Conservation (phyloP, 169 alveolate genomes). For the Eimeria zaria region DNA sequence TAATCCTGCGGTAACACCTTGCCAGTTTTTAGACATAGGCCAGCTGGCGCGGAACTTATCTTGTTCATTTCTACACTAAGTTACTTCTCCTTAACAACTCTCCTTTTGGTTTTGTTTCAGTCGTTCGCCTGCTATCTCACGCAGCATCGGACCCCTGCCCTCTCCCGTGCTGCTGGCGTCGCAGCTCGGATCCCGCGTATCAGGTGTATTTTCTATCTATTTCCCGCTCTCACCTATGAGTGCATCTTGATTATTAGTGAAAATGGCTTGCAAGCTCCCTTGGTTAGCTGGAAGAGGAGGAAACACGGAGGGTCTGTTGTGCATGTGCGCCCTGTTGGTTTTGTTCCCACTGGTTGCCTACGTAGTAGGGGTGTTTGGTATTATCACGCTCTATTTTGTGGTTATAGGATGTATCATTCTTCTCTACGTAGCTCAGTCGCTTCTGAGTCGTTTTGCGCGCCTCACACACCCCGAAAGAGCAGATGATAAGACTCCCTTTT, state of each 20-base stretch:
- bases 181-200: background rate
- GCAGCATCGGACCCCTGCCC: background rate
- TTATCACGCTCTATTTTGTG: slow-evolving; percentile 1
- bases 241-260: background rate
- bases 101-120: background rate
- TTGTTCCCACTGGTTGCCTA: slow-evolving; percentile 40
- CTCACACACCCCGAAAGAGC: background rate
- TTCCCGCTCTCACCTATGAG: background rate
- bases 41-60: background rate
- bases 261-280: background rate
- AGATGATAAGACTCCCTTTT: background rate
- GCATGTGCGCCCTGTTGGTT: slow-evolving; percentile 6
- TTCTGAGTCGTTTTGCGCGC: slow-evolving; percentile 43
- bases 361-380: slow-evolving; percentile 2
- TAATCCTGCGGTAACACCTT: too few relatives aligned
- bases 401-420: slow-evolving; percentile 16
- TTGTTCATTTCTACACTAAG: background rate
- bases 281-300: background rate
- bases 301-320: slow-evolving; percentile 14
- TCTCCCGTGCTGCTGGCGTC: background rate
- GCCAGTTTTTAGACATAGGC: background rate
- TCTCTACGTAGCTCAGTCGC: slow-evolving; percentile 53
- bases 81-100: background rate
- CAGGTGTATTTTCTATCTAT: background rate
- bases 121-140: background rate